Evolutionary conservation across 148 eudicot species (phyloP).

Genomic region (Cornus florida): DNA sequence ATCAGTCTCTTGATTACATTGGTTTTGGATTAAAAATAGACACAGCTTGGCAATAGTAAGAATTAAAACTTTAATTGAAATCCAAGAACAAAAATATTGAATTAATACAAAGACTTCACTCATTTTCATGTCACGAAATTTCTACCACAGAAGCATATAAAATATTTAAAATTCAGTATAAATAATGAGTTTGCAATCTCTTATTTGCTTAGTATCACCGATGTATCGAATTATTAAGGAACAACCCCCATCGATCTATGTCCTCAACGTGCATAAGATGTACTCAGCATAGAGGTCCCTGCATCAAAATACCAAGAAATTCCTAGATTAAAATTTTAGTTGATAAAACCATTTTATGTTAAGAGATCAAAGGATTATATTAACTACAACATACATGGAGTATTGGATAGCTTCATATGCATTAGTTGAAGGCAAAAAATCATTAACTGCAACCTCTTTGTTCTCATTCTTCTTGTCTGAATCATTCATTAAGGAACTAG

Average conservation of each 20-base stretch:
- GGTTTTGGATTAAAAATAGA: too few species aligned
- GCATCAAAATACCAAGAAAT: background rate
- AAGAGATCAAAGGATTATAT: too few species aligned
- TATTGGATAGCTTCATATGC: constrained; percentile 68
- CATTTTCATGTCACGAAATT: too few species aligned
- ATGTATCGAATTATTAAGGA: background rate
- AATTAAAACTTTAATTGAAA: too few species aligned
- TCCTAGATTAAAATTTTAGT: too few species aligned
- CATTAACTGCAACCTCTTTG: constrained; percentile 62
- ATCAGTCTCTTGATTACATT: too few species aligned
- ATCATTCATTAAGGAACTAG: constrained; percentile 20
- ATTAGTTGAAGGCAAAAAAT: constrained; percentile 52
- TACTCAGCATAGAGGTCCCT: constrained; percentile 75
- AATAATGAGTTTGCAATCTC: background rate
- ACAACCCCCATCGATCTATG: constrained; percentile 17
- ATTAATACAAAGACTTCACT: background rate
- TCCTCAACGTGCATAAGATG: constrained; percentile 52
- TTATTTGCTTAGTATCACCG: background rate
- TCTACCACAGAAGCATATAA: background rate
- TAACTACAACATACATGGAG: constrained; percentile 42
- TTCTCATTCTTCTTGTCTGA: constrained; percentile 76
- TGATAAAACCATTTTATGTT: background rate
- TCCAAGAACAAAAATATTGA: background rate
- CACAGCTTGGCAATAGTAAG: background rate
- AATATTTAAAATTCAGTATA: background rate